phyloP scores from a whole-genome alignment of 1,139 yeast species.

The Hemisphaericaspora xylofermentans region DNA sequence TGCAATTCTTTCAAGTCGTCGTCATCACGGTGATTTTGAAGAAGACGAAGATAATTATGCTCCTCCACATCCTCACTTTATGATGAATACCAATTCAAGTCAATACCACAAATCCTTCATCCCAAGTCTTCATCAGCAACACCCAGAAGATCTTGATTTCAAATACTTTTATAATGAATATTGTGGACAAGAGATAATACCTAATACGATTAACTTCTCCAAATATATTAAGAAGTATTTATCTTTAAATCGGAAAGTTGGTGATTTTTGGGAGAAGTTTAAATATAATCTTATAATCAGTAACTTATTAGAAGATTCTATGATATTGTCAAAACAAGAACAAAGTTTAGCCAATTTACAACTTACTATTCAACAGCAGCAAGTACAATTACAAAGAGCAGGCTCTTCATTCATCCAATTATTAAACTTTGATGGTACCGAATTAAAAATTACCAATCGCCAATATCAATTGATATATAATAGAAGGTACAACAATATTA shows the following conservation, averaged over 20 bases:
- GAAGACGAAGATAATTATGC: neutral
- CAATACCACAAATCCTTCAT: conserved; percentile 2
- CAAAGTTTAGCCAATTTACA: conserved; percentile 24
- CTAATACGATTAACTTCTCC: conserved; percentile 25
- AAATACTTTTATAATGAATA: conserved; percentile 10
- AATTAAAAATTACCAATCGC: conserved; percentile 18
- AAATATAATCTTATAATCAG: conserved; percentile 42
- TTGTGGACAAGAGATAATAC: conserved; percentile 5
- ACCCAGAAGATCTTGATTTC: conserved; percentile 1
- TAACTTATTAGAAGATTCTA: conserved; percentile 42
- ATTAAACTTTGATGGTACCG: conserved; percentile 18
- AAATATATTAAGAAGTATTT: conserved; percentile 32
- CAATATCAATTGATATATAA: conserved; percentile 15
- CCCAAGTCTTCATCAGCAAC: neutral
- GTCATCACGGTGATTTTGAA: neutral
- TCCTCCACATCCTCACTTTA: conserved; percentile 4
- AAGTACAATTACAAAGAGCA: neutral
- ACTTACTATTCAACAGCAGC: neutral
- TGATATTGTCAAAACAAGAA: conserved; percentile 46
- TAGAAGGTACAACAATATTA: conserved; percentile 11
- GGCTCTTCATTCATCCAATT: conserved; percentile 4
- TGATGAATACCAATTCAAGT: conserved; percentile 2
- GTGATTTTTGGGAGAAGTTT: conserved; percentile 42
- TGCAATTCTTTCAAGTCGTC: neutral
- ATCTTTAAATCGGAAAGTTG: conserved; percentile 16